phyloP scores from a whole-genome alignment of 176 grass and related monocot species.

The Bothriochloa decipiens region DNA sequence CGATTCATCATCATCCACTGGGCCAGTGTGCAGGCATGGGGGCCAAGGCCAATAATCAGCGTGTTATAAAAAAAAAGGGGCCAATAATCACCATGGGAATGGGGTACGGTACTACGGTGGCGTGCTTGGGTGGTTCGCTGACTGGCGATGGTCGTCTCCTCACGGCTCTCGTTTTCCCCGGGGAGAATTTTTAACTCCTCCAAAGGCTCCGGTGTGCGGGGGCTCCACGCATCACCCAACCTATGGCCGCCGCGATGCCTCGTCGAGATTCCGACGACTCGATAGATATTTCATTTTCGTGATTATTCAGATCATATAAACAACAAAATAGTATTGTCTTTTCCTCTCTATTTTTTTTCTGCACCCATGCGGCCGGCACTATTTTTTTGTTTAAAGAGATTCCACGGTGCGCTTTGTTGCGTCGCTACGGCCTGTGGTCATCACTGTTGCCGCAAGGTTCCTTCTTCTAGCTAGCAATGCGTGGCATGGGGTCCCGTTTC shows the following conservation, averaged over 20 bases:
- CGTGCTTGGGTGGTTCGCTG: constrained; percentile 18
- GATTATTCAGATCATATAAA: no score
- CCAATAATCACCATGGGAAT: no score
- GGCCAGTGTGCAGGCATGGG: no score
- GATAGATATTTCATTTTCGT: not conserved
- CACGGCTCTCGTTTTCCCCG: not conserved
- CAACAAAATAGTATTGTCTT: not conserved
- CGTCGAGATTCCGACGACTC: constrained; percentile 13
- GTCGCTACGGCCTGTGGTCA: not conserved
- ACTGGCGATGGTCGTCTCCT: not conserved
- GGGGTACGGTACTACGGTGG: not conserved
- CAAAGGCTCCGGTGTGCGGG: not conserved
- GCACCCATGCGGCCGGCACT: not conserved
- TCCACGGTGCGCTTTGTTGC: not conserved
- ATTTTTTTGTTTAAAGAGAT: not conserved
- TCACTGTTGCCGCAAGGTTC: not conserved
- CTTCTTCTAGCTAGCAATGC: not conserved
- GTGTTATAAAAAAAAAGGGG: no score
- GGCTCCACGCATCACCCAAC: constrained; percentile 24
- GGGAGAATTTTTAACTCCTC: not conserved
- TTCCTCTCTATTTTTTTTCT: not conserved
- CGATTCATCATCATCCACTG: no score
- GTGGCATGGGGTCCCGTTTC: no score
- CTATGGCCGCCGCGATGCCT: not conserved
- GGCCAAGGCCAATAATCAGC: no score